Evolutionary conservation across 208 protist species (phyloP), one percentile per base, ranked within the genome.

Genomic region (Trichomonas vaginalis): DNA sequence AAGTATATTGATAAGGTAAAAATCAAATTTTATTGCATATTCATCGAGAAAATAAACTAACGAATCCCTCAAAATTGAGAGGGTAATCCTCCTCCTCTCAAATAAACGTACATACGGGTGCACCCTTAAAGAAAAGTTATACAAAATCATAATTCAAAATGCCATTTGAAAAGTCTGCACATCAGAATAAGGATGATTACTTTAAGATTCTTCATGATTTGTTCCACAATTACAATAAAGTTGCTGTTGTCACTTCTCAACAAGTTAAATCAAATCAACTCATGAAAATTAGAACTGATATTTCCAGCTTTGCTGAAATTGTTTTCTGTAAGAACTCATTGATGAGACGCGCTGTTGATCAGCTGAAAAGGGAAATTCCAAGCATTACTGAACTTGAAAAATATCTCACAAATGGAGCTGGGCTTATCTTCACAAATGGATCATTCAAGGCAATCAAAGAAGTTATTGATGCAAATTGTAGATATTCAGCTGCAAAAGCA

Each of bases 401-500:
- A 86, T 42, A 27, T 42, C 23, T 86, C 35, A 45, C 2, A 4
- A 27, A 23, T 15, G 79, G 79, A 21, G 79, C 45, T 42, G 79
- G 79, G 8, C 37, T 86, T n/a, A 32, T 42, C 79, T 86, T 86
- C 79, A 86, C 79, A 86, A 86, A 86, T 17, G 79, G 23, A 86
- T 86, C 79, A 86, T 86, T 86, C 79, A 17, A 6, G 17, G 42
- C 37, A 17, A 86, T 86, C 79, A 86, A 86, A 42, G 79, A 86
- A 45, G 35, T 86, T 86, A 86, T 86, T 23, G 79, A 86, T 42
- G 6, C 9, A 4, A 27, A 86, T 37, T 86, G 79, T 23, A 23
- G 12, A 12, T 27, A 37, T 86, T 86, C 97, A 98, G 97, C 98
- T 98, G 99, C 99, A 95, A 98, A 98, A 97, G 98, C 98, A 82